Base-by-base conservation (phyloP, 2,329 filamentous ascomycete species). In the Cercospora janseana region DNA sequence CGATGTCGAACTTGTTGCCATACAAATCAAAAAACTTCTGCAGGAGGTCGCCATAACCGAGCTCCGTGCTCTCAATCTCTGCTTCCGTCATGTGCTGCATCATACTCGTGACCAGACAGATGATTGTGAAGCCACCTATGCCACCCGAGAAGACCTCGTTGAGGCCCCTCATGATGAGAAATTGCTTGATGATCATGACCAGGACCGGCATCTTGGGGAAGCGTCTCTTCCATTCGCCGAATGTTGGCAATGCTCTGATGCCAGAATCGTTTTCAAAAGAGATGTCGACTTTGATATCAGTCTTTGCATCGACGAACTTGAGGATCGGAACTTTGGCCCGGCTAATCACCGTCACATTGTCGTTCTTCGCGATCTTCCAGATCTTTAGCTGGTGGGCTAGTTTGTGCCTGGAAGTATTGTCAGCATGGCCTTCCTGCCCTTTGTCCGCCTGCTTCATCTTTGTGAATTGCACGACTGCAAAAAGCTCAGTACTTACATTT, bases 241-340 rank as follows among this genome's bases (percentile, higher is more conserved):
- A 95, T 0, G 89, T 96, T 13, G 83, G 73, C 63, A 93, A 86
- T 2, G 93, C 92, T 13, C 79, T 71, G 7, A 96, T 73, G 8
- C 93, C 93, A 32, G 86, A 88, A 27, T 85, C 71, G 64, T 96
- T 97, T 71, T 98, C 92, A 65, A 98, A 96, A 0, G 91, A 97
- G 9, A 98, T 80, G 66, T 98, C 93, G 9, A 97, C 86, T 60
- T 87, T 88, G 46, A 98, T 74, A 9, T 83, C 84, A 1, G 91
- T 96, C 46, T 79, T 63, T 47, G 73, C 77, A 64, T 98, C 93
- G 35, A 88, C 79, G 63, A 88, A 97, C 69, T 98, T 98, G 70
- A 97, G 81, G 46, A 98, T 81, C 0, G 93, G 93, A 2, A 98
- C 91, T 62, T 87, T 89, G 16, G 93, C 91, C 57, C 78, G 75